Base-by-base conservation (phyloP, 768 basidiomycete species). In the Leucocoprinus birnbaumii region DNA sequence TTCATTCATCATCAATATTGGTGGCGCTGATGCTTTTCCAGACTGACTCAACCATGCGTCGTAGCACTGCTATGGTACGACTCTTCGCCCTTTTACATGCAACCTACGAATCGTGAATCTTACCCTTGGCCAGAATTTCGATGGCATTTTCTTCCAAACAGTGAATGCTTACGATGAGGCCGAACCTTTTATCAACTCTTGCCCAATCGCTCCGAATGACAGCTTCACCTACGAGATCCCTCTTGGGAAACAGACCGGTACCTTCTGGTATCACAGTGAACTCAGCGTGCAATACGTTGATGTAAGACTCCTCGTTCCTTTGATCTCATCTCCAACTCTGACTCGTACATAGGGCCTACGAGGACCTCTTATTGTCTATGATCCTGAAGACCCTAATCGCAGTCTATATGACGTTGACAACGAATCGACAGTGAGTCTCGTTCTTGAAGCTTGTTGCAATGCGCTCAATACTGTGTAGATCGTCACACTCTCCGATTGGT, bases 41-140 rank as follows among this genome's bases (percentile, higher is more conserved):
- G 26, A 71, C 66, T 0, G 79, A 86, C 43, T 67, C 71, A 1
- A 68, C 76, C 0, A 81, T 84, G 82, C 59, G 74, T 26, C 73
- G 71, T 18, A 62, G 60, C 10, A 16, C 61, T 21, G 31, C 48
- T 22, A 43, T 13, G 44, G 31, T 31, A 31, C 5, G 31, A 5
- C 31, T 11, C 5, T 31, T 5, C 11, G 31, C n/a, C n/a, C n/a
- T n/a, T 31, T 5, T 31, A 31, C 31, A 5, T 31, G 5, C 11
- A 5, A 11, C 31, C 6, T 11, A 31, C 31, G 31, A 31, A 31
- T 11, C 5, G 5, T 5, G 31, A 31, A 31, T 31, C 31, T 31
- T 31, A 31, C 31, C 6, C 6, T 11, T 11, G 5, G 5, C 31
- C 11, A 31, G 31, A 83, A 81, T 73, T 75, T 58, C 75, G 75